Evolutionary conservation across 2,329 filamentous ascomycete species (phyloP).

Genomic region (Westerdykella aurantiaca): DNA sequence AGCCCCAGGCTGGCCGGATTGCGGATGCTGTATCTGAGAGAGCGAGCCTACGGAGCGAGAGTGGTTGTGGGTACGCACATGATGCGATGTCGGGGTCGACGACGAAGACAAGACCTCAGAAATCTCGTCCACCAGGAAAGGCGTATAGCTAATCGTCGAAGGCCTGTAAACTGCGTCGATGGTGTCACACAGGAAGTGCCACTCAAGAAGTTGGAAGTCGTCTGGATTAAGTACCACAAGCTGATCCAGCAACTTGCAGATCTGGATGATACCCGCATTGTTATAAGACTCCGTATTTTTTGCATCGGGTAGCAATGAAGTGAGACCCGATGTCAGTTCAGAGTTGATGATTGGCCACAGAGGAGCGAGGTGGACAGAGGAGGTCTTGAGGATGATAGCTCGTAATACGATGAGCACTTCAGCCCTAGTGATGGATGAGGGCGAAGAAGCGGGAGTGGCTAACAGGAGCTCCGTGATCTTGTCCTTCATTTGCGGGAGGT

Average conservation of each 20-base stretch:
- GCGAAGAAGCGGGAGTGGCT: slow-evolving; percentile 81
- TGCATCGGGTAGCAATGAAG: slow-evolving; percentile 64
- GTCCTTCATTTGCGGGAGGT: slow-evolving; percentile 67
- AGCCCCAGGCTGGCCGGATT: not conserved
- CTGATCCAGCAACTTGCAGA: slow-evolving; percentile 86
- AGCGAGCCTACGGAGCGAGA: slow-evolving; percentile 7
- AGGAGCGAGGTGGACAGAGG: slow-evolving; percentile 70
- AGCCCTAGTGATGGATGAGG: slow-evolving; percentile 80
- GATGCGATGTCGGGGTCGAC: slow-evolving; percentile 24
- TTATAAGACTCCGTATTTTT: slow-evolving; percentile 69
- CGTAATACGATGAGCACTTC: slow-evolving; percentile 87
- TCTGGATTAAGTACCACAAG: slow-evolving; percentile 83
- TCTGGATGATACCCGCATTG: slow-evolving; percentile 73
- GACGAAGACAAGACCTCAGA: slow-evolving; percentile 59
- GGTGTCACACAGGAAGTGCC: slow-evolving; percentile 95
- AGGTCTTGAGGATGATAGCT: slow-evolving; percentile 72
- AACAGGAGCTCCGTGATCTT: slow-evolving; percentile 81
- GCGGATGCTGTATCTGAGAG: not conserved
- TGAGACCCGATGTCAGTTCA: slow-evolving; percentile 75
- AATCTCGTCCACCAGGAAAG: slow-evolving; percentile 78
- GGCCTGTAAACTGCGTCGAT: slow-evolving; percentile 91
- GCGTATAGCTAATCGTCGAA: slow-evolving; percentile 54
- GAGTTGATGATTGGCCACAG: slow-evolving; percentile 88
- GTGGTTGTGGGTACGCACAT: too few relatives aligned
- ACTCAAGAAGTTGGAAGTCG: slow-evolving; percentile 97